Percentiles rank a stretch among this genome's conserved stretches.
Conservation (phyloP, 2,329 filamentous ascomycete genomes). For the Dendryphion nanum region DNA sequence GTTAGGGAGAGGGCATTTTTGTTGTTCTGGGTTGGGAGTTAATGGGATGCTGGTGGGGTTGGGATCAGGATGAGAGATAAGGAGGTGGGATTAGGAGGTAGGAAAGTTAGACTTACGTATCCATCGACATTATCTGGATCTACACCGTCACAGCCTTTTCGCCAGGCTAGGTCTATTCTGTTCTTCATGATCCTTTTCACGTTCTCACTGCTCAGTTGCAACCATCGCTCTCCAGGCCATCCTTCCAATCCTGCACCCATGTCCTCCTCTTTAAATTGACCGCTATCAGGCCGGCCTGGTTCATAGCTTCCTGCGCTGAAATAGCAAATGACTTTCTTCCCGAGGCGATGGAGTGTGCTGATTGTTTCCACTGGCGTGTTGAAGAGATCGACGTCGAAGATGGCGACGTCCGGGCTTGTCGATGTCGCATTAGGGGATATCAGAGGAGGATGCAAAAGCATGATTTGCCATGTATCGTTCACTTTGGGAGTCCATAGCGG, state of each 20-base stretch:
- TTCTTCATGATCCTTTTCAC: conserved; percentile 65
- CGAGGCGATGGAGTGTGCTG: conserved; percentile 47
- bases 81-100: too few species aligned
- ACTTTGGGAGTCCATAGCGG: conserved; percentile 54
- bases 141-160: conserved; percentile 66
- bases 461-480: conserved; percentile 61
- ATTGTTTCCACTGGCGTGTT: conserved; percentile 51
- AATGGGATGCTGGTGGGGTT: conserved; percentile 1
- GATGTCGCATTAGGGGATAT: conserved; percentile 30
- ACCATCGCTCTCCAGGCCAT: conserved; percentile 68
- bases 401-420: conserved; percentile 51
- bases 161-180: conserved; percentile 58
- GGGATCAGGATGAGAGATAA: too few species aligned
- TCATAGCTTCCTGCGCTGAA: conserved; percentile 72
- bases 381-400: conserved; percentile 64
- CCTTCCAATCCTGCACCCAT: conserved; percentile 59
- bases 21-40: conserved; percentile 43
- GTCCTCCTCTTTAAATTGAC: conserved; percentile 55
- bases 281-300: conserved; percentile 58
- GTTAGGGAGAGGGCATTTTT: conserved; percentile 63
- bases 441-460: conserved; percentile 48
- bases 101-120: conserved; percentile 49
- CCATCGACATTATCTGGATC: conserved; percentile 72
- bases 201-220: conserved; percentile 56
- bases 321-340: conserved; percentile 69